Evolutionary conservation across 2,329 filamentous ascomycete species (phyloP), one percentile per base, ranked within the genome.

Genomic region (Fusarium aywerte): DNA sequence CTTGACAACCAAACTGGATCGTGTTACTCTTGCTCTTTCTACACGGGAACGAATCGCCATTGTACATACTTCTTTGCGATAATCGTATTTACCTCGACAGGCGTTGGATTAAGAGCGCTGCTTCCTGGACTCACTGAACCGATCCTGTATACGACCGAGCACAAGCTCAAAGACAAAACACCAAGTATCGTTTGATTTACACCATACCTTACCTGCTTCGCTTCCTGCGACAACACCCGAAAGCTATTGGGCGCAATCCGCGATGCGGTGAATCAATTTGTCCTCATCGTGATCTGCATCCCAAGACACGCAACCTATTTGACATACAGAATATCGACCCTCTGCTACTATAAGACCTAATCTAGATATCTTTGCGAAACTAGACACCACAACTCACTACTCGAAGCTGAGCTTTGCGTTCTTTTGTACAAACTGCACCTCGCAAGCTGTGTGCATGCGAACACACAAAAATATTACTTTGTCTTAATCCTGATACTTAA

Each of bases 261-360:
- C 48, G 23, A 69, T 69, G 66, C 60, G 63, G 66, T 69, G 58
- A 69, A 67, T 33, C 36, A 69, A 35, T 21, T 53, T 38, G 27
- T 32, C 43, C 25, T 58, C 39, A 62, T 56, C 45, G 65, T 58
- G 51, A 61, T 63, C 50, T 56, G 29, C 40, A 42, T n/a, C 23
- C 23, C 25, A 66, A 47, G 39, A 62, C 21, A 53, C 58, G 43
- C 60, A 47, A 67, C 58, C 40, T 45, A 21, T 35, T 25, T 49
- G 62, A 63, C 51, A 69, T 67, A 47, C 25, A 60, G 52, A 52
- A 32, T 18, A 40, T 42, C 35, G 31, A 54, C 15, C 21, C 25
- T 43, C 20, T 60, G 31, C 27, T 39, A 20, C 38, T 20, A 33
- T 32, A 42, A 31, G 12, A 42, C 59, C 23, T 27, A 44, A 47